These are phyloP conservation scores for Naganishia albida DNA, from an alignment of 1,284 basidiomycete genomes.

Conservation along the genomic window DNA sequence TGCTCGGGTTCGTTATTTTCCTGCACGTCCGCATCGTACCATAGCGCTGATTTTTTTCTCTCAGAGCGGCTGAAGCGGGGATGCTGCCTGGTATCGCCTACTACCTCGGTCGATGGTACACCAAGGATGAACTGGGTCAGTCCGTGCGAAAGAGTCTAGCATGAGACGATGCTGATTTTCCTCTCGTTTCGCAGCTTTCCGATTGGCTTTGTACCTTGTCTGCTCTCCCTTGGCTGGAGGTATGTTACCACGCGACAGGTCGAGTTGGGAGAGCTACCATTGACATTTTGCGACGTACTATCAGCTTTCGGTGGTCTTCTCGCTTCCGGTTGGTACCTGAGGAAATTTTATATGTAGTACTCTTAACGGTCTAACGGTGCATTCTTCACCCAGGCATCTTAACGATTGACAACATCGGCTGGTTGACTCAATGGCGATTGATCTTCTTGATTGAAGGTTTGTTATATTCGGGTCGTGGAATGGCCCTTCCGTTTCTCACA, in stretches of 20 bases:
- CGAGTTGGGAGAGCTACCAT: not conserved
- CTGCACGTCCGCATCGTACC: not conserved
- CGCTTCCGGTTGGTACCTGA: constrained; percentile 14
- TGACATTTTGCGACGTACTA: not conserved
- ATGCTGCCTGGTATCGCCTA: constrained; percentile 37
- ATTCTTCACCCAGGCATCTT: constrained; percentile 9
- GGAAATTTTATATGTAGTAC: not conserved
- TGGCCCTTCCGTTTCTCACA: not conserved
- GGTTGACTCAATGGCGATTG: constrained; percentile 23
- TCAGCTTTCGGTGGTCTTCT: constrained; percentile 33
- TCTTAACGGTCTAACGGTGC: not conserved
- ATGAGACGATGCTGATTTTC: not conserved
- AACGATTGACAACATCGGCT: constrained; percentile 29
- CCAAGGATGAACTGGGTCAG: constrained; percentile 31
- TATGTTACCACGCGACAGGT: not conserved
- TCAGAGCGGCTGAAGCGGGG: constrained; percentile 41
- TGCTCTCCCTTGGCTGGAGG: constrained; percentile 32
- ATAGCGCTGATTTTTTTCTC: not conserved
- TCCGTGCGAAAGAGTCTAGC: too few relatives aligned
- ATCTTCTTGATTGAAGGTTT: constrained; percentile 49
- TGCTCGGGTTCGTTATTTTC: constrained; percentile 38
- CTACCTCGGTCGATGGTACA: constrained; percentile 46
- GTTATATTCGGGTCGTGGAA: not conserved
- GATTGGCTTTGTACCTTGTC: constrained; percentile 31
- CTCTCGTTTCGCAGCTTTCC: constrained; percentile 13